phyloP scores from a whole-genome alignment of 768 basidiomycete species.

The Suillus fuscotomentosus region DNA sequence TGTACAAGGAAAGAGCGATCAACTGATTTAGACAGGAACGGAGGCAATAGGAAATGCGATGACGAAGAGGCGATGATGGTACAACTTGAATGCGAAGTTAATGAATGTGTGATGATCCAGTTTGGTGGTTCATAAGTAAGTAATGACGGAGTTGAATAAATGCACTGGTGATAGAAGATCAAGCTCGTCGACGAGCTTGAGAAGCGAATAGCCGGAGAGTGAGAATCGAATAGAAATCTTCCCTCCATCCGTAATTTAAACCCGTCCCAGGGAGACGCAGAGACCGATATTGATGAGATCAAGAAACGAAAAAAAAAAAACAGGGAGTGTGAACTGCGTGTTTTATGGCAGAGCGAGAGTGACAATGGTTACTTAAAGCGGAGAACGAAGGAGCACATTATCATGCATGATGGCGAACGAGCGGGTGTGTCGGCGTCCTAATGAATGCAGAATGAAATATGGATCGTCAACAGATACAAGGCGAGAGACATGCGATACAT shows the following conservation, averaged over 20 bases:
- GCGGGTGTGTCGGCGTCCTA: no score
- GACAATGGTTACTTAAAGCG: no score
- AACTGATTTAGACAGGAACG: not conserved
- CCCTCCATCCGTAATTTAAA: not conserved
- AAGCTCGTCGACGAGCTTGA: not conserved
- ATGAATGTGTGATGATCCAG: slow-evolving; percentile 4
- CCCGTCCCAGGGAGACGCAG: no score
- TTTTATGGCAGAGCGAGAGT: no score
- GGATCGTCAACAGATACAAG: no score
- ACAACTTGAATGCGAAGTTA: not conserved
- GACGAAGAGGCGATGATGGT: not conserved
- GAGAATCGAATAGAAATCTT: not conserved
- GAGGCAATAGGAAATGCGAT: slow-evolving; percentile 1
- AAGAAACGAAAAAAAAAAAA: no score
- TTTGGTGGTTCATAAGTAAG: not conserved
- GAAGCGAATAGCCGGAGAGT: slow-evolving; percentile 2
- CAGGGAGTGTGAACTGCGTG: no score
- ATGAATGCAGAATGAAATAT: no score
- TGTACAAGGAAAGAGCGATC: not conserved
- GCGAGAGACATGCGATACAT: no score
- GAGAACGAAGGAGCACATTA: no score
- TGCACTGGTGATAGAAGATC: slow-evolving; percentile 4
- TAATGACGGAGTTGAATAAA: slow-evolving; percentile 2
- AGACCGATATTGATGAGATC: no score
- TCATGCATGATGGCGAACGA: no score